Evolutionary conservation across 495 filamentous ascomycete species (phyloP).

Genomic region (Xylaria flabelliformis): DNA sequence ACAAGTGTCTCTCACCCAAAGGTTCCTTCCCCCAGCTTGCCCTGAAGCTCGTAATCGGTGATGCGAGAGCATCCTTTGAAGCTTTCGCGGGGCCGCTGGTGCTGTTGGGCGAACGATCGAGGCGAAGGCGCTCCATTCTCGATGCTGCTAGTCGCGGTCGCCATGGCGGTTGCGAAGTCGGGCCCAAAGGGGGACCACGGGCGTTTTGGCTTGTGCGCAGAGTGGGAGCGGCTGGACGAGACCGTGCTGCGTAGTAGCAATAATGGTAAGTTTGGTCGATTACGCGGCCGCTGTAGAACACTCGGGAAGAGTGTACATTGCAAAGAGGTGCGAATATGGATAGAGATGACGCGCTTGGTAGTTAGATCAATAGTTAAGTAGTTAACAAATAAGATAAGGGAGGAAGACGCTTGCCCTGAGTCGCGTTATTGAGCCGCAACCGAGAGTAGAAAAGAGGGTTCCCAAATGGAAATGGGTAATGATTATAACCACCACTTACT

Average conservation of each 20-base stretch:
- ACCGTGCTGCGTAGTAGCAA: background rate
- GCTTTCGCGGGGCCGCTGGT: conserved; percentile 54
- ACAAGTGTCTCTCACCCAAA: conserved; percentile 71
- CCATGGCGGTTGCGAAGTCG: conserved; percentile 47
- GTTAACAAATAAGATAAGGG: background rate
- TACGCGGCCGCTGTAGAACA: conserved; percentile 3
- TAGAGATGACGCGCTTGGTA: background rate
- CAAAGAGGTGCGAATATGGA: conserved; percentile 9
- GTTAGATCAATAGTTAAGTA: background rate
- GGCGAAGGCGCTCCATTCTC: conserved; percentile 45
- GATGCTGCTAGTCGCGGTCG: conserved; percentile 39
- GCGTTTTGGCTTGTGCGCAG: background rate
- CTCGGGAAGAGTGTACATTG: conserved; percentile 11
- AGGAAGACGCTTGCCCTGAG: background rate
- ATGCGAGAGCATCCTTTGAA: conserved; percentile 90
- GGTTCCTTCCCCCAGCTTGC: conserved; percentile 95
- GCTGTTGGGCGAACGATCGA: conserved; percentile 51
- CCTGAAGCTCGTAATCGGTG: conserved; percentile 82
- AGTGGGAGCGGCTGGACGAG: background rate
- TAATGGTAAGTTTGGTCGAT: background rate
- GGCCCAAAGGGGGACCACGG: conserved; percentile 19
- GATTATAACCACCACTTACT: no score
- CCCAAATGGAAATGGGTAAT: background rate
- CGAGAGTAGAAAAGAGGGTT: background rate
- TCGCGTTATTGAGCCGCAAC: background rate